Base-by-base conservation (phyloP, 2,329 filamentous ascomycete genomes). In the Boeremia lycopersici region DNA sequence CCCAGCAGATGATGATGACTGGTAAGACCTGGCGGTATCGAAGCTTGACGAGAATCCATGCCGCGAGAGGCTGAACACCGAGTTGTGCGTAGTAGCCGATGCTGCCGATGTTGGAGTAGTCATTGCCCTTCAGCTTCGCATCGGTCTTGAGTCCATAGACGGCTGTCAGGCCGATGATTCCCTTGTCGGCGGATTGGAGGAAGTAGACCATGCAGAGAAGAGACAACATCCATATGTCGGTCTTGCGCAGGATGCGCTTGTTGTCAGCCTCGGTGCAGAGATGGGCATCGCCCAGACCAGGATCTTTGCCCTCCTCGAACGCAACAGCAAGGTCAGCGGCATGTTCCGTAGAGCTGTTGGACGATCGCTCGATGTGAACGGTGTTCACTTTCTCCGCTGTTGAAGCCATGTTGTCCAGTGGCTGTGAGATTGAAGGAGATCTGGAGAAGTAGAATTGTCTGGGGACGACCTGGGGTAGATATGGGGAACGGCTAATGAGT, bases 41-140 rank as follows among this genome's bases (percentile, higher is more conserved):
- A 7, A 82, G 64, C 0, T 80, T 80, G 59, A 81, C 76, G 15
- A 84, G 71, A 10, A 84, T 69, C 4, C 81, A 61, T 0, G 80
- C 80, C 0, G 80, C 80, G 0, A 82, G 79, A 59, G 81, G 83
- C 15, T 80, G 77, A 67, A 79, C 81, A 9, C 76, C 68, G 2
- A 84, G 75, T 64, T 83, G 82, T n/a, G 77, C 77, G 33, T 80
- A 75, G 62, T 80, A 80, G 47, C 82, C 79, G 25, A 81, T 75
- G 31, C 75, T 77, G 1, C 78, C 78, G 4, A 80, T 72, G 75
- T 77, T 81, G 30, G 75, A 74, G 59, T 81, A 82, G 57, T 81
- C 67, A 42, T 77, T 72, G 29, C 78, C 79, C 2, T 65, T 57
- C 6, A 82, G 74, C 8, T 77, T 48, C 9, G 64, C 62, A 10